Evolutionary conservation across 148 eudicot species (phyloP).

Genomic region (Persicaria maculosa): DNA sequence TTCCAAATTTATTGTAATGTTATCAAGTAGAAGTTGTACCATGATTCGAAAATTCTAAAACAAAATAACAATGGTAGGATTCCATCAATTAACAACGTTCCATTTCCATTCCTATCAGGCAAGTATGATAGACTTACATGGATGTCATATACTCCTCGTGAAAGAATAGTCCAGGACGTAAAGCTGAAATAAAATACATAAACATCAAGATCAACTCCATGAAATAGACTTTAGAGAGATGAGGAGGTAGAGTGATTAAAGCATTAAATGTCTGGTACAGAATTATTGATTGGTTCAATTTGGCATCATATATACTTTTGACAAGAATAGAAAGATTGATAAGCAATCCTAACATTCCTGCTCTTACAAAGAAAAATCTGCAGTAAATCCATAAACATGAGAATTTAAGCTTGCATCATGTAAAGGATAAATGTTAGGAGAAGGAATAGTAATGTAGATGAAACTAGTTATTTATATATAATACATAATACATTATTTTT

Average conservation of each 20-base stretch:
- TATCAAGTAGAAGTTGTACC: not conserved
- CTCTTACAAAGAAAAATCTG: slow-evolving; percentile 98
- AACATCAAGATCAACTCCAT: slow-evolving; percentile 11
- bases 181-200: slow-evolving; percentile 40
- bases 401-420: not conserved
- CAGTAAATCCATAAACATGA: slow-evolving; percentile 16
- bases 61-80: not conserved
- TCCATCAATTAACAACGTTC: not conserved
- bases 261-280: slow-evolving; percentile 81
- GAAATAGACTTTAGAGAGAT: not conserved
- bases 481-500: not conserved
- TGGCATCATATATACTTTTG: slow-evolving; percentile 57
- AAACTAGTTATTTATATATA: no score
- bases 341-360: slow-evolving; percentile 97
- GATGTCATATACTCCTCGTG: slow-evolving; percentile 99
- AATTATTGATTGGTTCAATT: slow-evolving; percentile 70
- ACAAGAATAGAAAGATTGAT: slow-evolving; percentile 88
- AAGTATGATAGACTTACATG: slow-evolving; percentile 54
- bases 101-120: not conserved
- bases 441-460: not conserved
- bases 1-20: not conserved
- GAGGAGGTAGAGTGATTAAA: slow-evolving; percentile 33
- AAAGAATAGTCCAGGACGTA: slow-evolving; percentile 85
- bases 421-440: not conserved
- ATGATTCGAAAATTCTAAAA: not conserved